Evolutionary conservation across 2,329 filamentous ascomycete genomes (phyloP).

Genomic region (Bipolaris oryzae): DNA sequence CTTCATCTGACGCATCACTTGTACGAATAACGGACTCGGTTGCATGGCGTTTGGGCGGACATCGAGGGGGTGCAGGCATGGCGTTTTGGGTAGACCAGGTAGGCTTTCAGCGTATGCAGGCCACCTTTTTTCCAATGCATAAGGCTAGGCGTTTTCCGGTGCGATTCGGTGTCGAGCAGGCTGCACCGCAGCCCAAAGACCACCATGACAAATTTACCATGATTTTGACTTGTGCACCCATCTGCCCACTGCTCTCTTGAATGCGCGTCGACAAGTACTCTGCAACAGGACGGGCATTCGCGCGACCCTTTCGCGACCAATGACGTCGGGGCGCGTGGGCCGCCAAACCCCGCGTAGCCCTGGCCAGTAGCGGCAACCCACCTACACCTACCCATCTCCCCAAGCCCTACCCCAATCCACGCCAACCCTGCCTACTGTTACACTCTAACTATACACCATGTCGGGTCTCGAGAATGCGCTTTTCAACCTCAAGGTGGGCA

Average conservation of each 20-base stretch:
- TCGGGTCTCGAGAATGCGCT: constrained; percentile 67
- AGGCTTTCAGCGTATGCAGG: constrained; percentile 15
- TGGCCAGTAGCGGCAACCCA: constrained; percentile 37
- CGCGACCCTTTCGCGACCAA: constrained; percentile 8
- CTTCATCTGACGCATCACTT: constrained; percentile 8
- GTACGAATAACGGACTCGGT: constrained; percentile 19
- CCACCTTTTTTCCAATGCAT: constrained; percentile 13
- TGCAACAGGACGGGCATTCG: background rate
- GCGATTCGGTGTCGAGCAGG: background rate
- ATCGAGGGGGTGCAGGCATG: constrained; percentile 22
- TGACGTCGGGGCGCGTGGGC: constrained; percentile 31
- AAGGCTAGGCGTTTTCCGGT: constrained; percentile 9
- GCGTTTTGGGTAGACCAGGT: constrained; percentile 32
- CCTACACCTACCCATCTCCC: constrained; percentile 21
- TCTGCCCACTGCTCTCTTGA: constrained; percentile 11
- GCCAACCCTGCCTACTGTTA: constrained; percentile 12
- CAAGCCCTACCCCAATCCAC: constrained; percentile 17
- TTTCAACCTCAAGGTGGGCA: constrained; percentile 64
- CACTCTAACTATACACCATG: constrained; percentile 49
- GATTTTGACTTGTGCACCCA: background rate
- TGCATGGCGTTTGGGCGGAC: constrained; percentile 32
- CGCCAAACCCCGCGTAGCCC: constrained; percentile 32
- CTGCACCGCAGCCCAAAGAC: background rate
- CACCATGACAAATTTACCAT: background rate
- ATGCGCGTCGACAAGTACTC: constrained; percentile 4